Evolutionary conservation across 73 alveolate genomes (phyloP), one percentile per base, ranked within the genome.

Genomic region (Paramecium biaurelia): DNA sequence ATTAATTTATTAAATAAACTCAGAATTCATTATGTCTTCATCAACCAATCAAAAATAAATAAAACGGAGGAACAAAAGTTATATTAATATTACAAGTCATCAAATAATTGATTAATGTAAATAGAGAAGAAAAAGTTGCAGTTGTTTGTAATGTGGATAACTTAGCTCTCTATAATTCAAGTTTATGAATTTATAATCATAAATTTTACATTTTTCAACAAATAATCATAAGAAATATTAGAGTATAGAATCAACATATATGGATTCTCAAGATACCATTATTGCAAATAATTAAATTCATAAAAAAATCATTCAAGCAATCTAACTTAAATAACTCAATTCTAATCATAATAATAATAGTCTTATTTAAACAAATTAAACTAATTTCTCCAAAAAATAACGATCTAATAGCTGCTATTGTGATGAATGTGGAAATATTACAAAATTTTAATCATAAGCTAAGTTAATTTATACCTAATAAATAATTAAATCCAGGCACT

Each of bases 81-180:
- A 23, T 30, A 32, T 26, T 63, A n/a, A 63, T 32, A 26, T 24
- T 63, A 30, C n/a, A 7, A 63, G 26, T 63, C 45, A 24, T 14
- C 28, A 26, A 63, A 26, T 63, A 11, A 11, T 24, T 32, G 49
- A 63, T 5, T 53, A 53, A 53, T 18, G 68, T n/a, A 63, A n/a
- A 63, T 15, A 63, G 14, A 35, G 86, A 72, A 72, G 86, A 32
- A 72, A 72, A 72, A 72, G 86, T 72, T 72, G 86, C 34, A 9
- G 10, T 37, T 72, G 86, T 72, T 34, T 10, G 18, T 34, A 72
- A 72, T 72, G 86, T 38, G 86, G 86, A 72, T 34, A 34, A n/a
- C 34, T 72, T 5, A 72, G 86, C 34, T 12, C 28, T 15, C 34
- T 72, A n/a, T 57, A 72, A 72, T 35, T 12, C 67, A 72, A 72